These are phyloP conservation scores for Sporisorium reilianum DNA, from an alignment of 1,284 basidiomycete genomes.

Conservation along the genomic window DNA sequence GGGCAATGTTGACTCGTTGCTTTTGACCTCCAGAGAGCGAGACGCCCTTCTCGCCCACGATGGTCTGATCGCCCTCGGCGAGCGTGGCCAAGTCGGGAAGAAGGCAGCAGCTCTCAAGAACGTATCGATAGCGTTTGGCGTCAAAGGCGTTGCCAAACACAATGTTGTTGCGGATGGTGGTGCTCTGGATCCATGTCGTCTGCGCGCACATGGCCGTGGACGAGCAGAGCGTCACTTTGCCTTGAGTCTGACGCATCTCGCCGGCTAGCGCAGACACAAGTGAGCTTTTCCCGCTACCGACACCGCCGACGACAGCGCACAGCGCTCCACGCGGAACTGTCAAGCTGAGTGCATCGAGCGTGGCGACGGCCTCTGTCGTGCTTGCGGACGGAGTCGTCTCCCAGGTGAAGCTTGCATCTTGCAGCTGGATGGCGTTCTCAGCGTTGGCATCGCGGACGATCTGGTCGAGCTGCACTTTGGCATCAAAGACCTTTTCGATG, in stretches of 20 bases:
- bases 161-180: slow-evolving; percentile 83
- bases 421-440: slow-evolving; percentile 9
- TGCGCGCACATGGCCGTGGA: slow-evolving; percentile 8
- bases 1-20: slow-evolving; percentile 76
- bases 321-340: slow-evolving; percentile 79
- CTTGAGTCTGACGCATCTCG: slow-evolving; percentile 27
- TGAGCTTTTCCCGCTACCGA: slow-evolving; percentile 77
- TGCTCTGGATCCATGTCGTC: slow-evolving; percentile 44
- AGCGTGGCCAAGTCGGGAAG: slow-evolving; percentile 3
- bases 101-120: slow-evolving; percentile 6
- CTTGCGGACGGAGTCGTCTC: slow-evolving; percentile 70
- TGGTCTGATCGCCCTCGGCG: slow-evolving; percentile 83
- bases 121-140: slow-evolving; percentile 67
- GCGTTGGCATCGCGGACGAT: slow-evolving; percentile 16
- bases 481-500: slow-evolving; percentile 25
- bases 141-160: slow-evolving; percentile 80
- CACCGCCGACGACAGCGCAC: slow-evolving; percentile 80
- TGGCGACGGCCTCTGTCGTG: slow-evolving; percentile 72
- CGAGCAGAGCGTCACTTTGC: slow-evolving; percentile 15
- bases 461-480: slow-evolving; percentile 15
- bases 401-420: slow-evolving; percentile 24
- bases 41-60: slow-evolving; percentile 87
- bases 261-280: slow-evolving; percentile 30
- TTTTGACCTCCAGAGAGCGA: slow-evolving; percentile 76
- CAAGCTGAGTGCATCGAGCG: slow-evolving; percentile 75